Conservation (phyloP, 257 asterid species). For the Ocimum tenuiflorum region DNA sequence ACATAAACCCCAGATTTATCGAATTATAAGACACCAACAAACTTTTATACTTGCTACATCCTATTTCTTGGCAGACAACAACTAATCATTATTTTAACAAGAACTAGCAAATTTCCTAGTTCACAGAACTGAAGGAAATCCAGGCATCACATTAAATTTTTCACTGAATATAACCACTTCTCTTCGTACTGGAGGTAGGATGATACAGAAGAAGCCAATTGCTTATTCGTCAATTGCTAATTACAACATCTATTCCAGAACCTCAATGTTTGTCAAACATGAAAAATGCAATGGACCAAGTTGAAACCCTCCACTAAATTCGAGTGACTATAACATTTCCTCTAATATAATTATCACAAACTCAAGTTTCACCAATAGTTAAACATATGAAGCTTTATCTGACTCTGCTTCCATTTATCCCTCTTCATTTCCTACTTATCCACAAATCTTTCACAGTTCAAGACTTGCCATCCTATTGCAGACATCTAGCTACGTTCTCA, state of each 20-base stretch:
- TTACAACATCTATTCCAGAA: neutral
- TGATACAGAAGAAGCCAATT: neutral
- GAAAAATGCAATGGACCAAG: neutral
- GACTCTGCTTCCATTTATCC: conserved; percentile 2
- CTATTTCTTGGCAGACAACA: neutral
- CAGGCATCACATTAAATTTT: neutral
- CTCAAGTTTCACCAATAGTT: neutral
- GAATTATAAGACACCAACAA: neutral
- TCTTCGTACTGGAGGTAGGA: neutral
- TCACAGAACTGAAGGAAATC: neutral
- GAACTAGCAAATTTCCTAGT: neutral
- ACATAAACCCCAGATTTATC: neutral
- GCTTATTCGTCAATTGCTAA: neutral
- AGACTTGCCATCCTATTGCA: too few relatives aligned
- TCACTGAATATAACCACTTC: neutral
- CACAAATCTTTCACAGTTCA: too few relatives aligned
- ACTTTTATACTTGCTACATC: neutral
- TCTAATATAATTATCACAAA: neutral
- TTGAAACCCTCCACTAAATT: neutral
- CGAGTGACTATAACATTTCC: neutral
- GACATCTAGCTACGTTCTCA: too few relatives aligned
- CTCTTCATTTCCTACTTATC: neutral
- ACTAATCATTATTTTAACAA: neutral
- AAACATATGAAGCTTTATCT: neutral
- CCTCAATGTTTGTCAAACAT: neutral